Evolutionary conservation across 495 filamentous ascomycete species (phyloP).

Genomic region (Penicillium daleae): DNA sequence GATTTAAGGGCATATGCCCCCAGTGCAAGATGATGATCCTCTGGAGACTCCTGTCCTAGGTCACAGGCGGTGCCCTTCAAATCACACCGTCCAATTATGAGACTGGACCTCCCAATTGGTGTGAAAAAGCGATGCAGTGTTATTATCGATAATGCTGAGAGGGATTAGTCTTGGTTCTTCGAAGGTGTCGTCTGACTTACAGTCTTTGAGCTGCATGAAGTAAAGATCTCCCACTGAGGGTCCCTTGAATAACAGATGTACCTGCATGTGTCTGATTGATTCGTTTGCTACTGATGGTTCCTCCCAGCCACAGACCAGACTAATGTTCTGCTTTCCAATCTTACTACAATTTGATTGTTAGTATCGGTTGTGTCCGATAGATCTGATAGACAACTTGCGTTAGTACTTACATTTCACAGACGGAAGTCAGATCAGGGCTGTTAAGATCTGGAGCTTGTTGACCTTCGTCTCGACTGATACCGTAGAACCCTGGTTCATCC

Average conservation of each 20-base stretch:
- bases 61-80: neutral
- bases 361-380: no score
- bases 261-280: neutral
- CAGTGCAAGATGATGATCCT: neutral
- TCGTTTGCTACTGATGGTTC: neutral
- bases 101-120: neutral
- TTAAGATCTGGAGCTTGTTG: constrained; percentile 10
- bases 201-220: neutral
- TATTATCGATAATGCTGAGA: neutral
- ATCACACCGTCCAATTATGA: constrained; percentile 5
- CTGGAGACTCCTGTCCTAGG: neutral
- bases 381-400: neutral
- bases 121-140: neutral
- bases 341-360: neutral
- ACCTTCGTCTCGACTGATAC: constrained; percentile 10
- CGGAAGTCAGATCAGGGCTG: constrained; percentile 11
- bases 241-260: constrained; percentile 7
- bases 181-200: neutral
- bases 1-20: neutral
- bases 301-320: constrained; percentile 7
- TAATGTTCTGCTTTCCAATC: constrained; percentile 5
- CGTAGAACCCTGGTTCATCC: constrained; percentile 4
- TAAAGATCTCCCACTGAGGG: constrained; percentile 4
- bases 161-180: neutral
- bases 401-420: constrained; percentile 8